Percentiles rank a stretch among this genome's conserved stretches.
These are phyloP conservation scores for Spergularia marina DNA, from an alignment of 148 eudicot species.

Conservation along the genomic window DNA sequence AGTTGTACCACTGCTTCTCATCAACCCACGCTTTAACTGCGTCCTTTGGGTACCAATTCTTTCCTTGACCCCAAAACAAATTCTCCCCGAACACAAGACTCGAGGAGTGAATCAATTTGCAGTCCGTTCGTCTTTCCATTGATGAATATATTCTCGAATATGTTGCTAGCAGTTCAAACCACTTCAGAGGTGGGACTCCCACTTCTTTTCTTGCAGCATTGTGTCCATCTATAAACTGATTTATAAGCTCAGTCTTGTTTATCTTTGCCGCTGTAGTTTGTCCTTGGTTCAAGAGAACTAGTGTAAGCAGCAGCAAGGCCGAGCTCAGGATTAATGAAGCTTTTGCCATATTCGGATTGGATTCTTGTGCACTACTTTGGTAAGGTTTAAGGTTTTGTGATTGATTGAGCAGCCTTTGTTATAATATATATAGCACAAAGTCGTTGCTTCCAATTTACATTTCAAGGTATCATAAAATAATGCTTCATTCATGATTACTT, in stretches of 20 bases:
- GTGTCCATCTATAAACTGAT: conserved; percentile 25
- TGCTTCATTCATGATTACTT: background rate
- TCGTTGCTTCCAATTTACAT: background rate
- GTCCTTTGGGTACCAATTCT: conserved; percentile 16
- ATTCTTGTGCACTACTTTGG: background rate
- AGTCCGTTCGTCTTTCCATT: conserved; percentile 20
- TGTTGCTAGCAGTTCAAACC: conserved; percentile 23
- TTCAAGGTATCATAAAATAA: background rate
- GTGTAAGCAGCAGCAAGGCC: background rate
- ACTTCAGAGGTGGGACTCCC: conserved; percentile 21
- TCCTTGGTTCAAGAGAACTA: conserved; percentile 17
- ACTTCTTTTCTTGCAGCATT: conserved; percentile 28
- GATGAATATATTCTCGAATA: conserved; percentile 31
- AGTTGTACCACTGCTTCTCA: conserved; percentile 33
- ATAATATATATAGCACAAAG: background rate
- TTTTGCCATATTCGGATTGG: conserved; percentile 17
- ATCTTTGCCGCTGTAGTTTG: conserved; percentile 8
- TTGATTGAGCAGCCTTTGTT: background rate
- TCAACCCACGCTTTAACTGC: conserved; percentile 31
- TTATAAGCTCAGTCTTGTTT: conserved; percentile 22
- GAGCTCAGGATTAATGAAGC: background rate
- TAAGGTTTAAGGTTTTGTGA: background rate
- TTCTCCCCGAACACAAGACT: conserved; percentile 21
- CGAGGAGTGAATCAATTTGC: conserved; percentile 25
- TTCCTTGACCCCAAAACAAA: conserved; percentile 24